phyloP scores from a whole-genome alignment of 768 basidiomycete genomes.

The Auriscalpium orientale region DNA sequence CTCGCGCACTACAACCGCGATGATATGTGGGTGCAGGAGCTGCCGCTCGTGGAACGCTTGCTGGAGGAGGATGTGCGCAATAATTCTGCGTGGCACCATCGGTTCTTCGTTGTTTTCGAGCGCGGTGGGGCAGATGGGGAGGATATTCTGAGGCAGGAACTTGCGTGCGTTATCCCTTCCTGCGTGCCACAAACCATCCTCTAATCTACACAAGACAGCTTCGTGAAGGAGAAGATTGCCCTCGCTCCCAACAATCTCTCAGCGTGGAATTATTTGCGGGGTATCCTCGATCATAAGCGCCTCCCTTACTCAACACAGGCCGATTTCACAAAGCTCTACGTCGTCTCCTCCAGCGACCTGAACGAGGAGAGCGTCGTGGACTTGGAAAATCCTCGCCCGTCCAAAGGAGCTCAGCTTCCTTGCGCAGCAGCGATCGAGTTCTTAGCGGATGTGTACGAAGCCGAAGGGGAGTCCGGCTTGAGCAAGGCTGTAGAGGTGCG shows the following conservation, averaged over 20 bases:
- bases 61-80: slow-evolving; percentile 77
- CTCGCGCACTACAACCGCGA: slow-evolving; percentile 76
- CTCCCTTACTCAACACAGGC: slow-evolving; percentile 48
- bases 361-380: slow-evolving; percentile 46
- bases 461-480: slow-evolving; percentile 40
- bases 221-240: slow-evolving; percentile 75
- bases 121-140: slow-evolving; percentile 53
- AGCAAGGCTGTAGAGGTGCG: slow-evolving; percentile 30
- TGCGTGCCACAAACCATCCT: slow-evolving; percentile 1
- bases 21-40: slow-evolving; percentile 65
- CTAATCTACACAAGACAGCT: slow-evolving; percentile 37
- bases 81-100: slow-evolving; percentile 97
- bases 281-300: slow-evolving; percentile 56
- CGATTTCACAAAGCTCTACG: slow-evolving; percentile 62
- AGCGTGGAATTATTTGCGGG: slow-evolving; percentile 96
- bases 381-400: slow-evolving; percentile 67
- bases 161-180: slow-evolving; percentile 51
- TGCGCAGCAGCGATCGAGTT: slow-evolving; percentile 79
- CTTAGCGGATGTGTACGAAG: slow-evolving; percentile 68
- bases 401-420: slow-evolving; percentile 61
- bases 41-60: slow-evolving; percentile 67
- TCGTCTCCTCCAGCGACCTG: slow-evolving; percentile 23
- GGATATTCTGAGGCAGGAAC: slow-evolving; percentile 56
- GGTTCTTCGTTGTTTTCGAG: slow-evolving; percentile 81
- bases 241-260: slow-evolving; percentile 89